Evolutionary conservation across 2,329 filamentous ascomycete species (phyloP).

Genomic region (Grosmannia penicillata): DNA sequence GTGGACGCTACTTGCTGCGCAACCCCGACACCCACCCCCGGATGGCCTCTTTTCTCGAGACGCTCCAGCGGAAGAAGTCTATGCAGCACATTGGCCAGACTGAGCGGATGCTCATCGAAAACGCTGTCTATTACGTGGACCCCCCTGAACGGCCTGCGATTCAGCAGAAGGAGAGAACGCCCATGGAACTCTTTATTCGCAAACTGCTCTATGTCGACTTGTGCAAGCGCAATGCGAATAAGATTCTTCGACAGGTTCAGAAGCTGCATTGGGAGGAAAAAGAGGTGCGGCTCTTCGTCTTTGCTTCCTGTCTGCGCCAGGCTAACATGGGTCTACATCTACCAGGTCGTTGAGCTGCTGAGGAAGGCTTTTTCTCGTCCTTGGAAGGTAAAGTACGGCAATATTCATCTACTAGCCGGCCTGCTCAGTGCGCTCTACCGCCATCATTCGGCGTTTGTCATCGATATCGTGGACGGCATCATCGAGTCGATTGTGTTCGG

Average conservation of each 20-base stretch:
- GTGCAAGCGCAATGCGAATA: constrained; percentile 86
- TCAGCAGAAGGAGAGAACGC: constrained; percentile 89
- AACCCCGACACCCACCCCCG: constrained; percentile 86
- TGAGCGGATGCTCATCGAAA: constrained; percentile 96
- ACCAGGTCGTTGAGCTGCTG: constrained; percentile 27
- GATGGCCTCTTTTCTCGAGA: constrained; percentile 90
- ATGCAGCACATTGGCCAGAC: constrained; percentile 91
- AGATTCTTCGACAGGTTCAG: constrained; percentile 84
- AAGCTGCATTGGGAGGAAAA: constrained; percentile 95
- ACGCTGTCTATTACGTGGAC: constrained; percentile 95
- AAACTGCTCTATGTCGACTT: constrained; percentile 89
- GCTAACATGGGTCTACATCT: not conserved
- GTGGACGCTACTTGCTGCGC: constrained; percentile 81
- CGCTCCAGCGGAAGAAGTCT: constrained; percentile 85
- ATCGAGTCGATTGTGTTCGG: constrained; percentile 79
- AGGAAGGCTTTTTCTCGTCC: constrained; percentile 93
- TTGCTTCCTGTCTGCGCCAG: too few relatives aligned
- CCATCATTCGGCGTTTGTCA: constrained; percentile 82
- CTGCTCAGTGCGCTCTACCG: constrained; percentile 78
- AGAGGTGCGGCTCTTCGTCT: constrained; percentile 36
- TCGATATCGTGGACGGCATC: constrained; percentile 81
- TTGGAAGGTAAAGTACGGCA: constrained; percentile 93
- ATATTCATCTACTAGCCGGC: constrained; percentile 84
- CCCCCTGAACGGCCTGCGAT: constrained; percentile 88
- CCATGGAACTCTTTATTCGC: constrained; percentile 81